These are phyloP conservation scores for Fraxinus sp. DNA, from an alignment of 305 asterid genomes.

Conservation along the genomic window DNA sequence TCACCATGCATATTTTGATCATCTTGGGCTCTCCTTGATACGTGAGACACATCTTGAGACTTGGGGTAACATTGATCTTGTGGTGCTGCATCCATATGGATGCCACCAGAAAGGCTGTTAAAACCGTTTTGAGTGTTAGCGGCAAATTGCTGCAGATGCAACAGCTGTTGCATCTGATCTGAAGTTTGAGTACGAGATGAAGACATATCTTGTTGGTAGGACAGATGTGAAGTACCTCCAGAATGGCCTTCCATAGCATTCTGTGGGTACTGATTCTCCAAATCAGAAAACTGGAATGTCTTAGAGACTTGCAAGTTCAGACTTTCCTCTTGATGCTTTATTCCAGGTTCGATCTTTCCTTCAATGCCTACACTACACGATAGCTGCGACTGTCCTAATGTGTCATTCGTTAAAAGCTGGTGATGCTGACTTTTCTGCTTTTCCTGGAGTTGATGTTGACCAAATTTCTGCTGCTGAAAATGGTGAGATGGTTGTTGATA, in stretches of 20 bases:
- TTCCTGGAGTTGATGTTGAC: slow-evolving; percentile 60
- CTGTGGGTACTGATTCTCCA: slow-evolving; percentile 54
- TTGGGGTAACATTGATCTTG: slow-evolving; percentile 52
- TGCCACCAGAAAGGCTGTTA: slow-evolving; percentile 48
- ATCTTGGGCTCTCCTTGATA: slow-evolving; percentile 42
- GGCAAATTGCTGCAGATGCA: slow-evolving; percentile 51
- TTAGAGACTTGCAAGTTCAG: slow-evolving; percentile 56
- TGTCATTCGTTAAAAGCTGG: slow-evolving; percentile 52
- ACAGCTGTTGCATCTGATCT: slow-evolving; percentile 54
- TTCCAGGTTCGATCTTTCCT: slow-evolving; percentile 44
- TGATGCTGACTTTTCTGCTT: slow-evolving; percentile 52
- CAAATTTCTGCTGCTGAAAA: slow-evolving; percentile 55
- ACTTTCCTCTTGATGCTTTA: slow-evolving; percentile 50
- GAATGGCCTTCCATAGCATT: slow-evolving; percentile 51
- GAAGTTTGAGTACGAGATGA: slow-evolving; percentile 49
- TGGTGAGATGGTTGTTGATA: slow-evolving; percentile 63
- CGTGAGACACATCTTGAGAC: slow-evolving; percentile 54
- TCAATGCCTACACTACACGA: slow-evolving; percentile 51
- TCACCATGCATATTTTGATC: slow-evolving; percentile 59
- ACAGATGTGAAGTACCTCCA: slow-evolving; percentile 52
- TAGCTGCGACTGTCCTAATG: slow-evolving; percentile 51
- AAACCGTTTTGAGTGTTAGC: slow-evolving; percentile 53
- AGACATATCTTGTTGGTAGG: slow-evolving; percentile 45
- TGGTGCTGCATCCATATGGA: slow-evolving; percentile 46
- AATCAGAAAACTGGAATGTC: slow-evolving; percentile 54